A percentile compares a stretch with the other conserved stretches of the same genome.
Evolutionary conservation across 1,284 basidiomycete genomes (phyloP).

Genomic region (Cystobasidiaceae sp.): DNA sequence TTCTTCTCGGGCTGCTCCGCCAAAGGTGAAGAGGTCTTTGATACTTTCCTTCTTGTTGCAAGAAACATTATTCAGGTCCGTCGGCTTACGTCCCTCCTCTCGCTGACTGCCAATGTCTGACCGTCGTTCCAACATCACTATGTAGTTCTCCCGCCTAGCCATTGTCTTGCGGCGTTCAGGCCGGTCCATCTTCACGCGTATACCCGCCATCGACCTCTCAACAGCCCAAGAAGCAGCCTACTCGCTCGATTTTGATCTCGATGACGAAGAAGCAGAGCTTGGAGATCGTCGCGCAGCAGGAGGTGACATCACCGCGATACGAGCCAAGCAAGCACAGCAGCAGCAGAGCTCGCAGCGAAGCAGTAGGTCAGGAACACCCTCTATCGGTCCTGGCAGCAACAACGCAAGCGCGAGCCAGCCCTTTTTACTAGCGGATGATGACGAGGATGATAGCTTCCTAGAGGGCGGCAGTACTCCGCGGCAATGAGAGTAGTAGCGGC

Average conservation of each 20-base stretch:
- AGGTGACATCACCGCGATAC: conserved; percentile 25
- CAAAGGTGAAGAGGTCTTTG: conserved; percentile 83
- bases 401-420: conserved; percentile 9
- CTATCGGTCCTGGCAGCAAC: not conserved
- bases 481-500: not conserved
- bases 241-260: conserved; percentile 60
- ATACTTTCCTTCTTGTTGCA: conserved; percentile 79
- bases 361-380: conserved; percentile 10
- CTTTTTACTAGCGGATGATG: conserved; percentile 20
- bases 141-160: conserved; percentile 57
- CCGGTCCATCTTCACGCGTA: conserved; percentile 84
- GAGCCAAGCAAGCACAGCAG: conserved; percentile 8
- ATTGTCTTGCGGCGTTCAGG: conserved; percentile 88
- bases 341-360: not conserved
- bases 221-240: conserved; percentile 49
- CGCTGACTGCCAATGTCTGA: too few relatives aligned
- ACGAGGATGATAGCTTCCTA: conserved; percentile 28
- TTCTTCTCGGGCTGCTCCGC: conserved; percentile 73
- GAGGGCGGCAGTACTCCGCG: too few relatives aligned
- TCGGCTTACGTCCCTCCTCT: not conserved
- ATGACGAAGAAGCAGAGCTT: conserved; percentile 52
- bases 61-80: conserved; percentile 88
- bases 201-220: conserved; percentile 83
- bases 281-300: conserved; percentile 33
- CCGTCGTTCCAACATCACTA: not conserved